phyloP scores from a whole-genome alignment of 148 eudicot species.

The Chenopodium berlandieri region DNA sequence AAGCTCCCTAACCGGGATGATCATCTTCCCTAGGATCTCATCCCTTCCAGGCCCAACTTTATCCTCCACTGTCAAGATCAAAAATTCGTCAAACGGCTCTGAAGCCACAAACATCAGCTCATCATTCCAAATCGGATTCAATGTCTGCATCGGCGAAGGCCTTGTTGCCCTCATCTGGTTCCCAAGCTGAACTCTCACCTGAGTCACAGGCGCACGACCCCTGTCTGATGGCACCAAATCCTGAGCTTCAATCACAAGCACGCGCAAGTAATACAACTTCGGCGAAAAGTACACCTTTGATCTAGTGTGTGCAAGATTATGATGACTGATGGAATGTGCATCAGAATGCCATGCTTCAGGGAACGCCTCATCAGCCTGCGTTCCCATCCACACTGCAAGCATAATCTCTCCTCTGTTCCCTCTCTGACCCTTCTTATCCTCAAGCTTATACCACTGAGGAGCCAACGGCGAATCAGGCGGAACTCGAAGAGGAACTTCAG shows the following conservation, averaged over 20 bases:
- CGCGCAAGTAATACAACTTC: constrained; percentile 69
- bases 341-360: constrained; percentile 98
- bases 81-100: constrained; percentile 82
- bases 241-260: constrained; percentile 80
- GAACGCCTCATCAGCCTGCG: constrained; percentile 94
- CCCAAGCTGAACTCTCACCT: constrained; percentile 59
- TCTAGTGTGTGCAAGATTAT: constrained; percentile 54
- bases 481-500: constrained; percentile 66
- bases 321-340: constrained; percentile 70
- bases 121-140: constrained; percentile 79
- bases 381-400: constrained; percentile 95
- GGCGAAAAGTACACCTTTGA: constrained; percentile 92
- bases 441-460: constrained; percentile 88
- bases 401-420: constrained; percentile 62
- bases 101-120: constrained; percentile 89
- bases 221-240: constrained; percentile 68
- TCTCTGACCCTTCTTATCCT: constrained; percentile 54
- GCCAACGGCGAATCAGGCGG: constrained; percentile 97
- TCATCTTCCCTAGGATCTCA: constrained; percentile 58
- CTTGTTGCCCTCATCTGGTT: constrained; percentile 52
- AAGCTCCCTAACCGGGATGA: constrained; percentile 59
- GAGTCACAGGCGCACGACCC: constrained; percentile 40
- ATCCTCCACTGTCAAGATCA: constrained; percentile 57
- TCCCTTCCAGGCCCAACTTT: constrained; percentile 68
- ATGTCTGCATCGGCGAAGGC: constrained; percentile 36